These are phyloP conservation scores for Thamnidium elegans DNA, from an alignment of 192 early-diverging fungal genomes.

Conservation along the genomic window DNA sequence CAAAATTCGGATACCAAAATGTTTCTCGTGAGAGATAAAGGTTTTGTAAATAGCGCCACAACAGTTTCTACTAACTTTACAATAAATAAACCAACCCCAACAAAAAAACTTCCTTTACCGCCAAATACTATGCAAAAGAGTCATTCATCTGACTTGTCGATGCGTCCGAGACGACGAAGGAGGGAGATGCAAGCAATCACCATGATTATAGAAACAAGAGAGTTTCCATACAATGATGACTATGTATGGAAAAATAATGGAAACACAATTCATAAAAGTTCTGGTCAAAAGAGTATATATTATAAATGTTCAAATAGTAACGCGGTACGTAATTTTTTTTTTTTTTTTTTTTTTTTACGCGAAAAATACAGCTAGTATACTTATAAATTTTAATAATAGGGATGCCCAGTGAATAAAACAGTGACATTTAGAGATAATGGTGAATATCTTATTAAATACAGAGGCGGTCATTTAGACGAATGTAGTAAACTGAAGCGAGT, in stretches of 20 bases:
- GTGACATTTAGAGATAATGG: constrained; percentile 49
- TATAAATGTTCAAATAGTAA: constrained; percentile 41
- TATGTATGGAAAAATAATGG: constrained; percentile 42
- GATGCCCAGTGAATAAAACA: constrained; percentile 52
- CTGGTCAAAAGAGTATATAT: constrained; percentile 39
- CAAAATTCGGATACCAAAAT: neutral
- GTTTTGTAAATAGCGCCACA: neutral
- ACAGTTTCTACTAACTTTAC: neutral
- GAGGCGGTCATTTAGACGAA: constrained; percentile 49
- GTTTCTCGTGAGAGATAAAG: neutral
- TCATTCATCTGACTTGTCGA: neutral
- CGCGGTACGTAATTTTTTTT: constrained; percentile 33
- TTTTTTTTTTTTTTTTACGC: too few relatives aligned
- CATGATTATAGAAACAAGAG: constrained; percentile 49
- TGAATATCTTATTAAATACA: constrained; percentile 51
- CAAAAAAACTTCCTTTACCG: neutral
- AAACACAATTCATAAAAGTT: constrained; percentile 39
- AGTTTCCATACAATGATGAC: constrained; percentile 32
- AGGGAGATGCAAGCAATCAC: constrained; percentile 59
- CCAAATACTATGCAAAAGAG: neutral
- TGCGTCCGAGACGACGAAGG: constrained; percentile 41
- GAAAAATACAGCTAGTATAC: neutral
- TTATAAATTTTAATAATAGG: constrained; percentile 7
- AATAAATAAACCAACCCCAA: constrained; percentile 1
- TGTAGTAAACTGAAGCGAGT: constrained; percentile 41